Base-by-base conservation (phyloP, 208 protist species). In the Endotrypanum monterogeii region DNA sequence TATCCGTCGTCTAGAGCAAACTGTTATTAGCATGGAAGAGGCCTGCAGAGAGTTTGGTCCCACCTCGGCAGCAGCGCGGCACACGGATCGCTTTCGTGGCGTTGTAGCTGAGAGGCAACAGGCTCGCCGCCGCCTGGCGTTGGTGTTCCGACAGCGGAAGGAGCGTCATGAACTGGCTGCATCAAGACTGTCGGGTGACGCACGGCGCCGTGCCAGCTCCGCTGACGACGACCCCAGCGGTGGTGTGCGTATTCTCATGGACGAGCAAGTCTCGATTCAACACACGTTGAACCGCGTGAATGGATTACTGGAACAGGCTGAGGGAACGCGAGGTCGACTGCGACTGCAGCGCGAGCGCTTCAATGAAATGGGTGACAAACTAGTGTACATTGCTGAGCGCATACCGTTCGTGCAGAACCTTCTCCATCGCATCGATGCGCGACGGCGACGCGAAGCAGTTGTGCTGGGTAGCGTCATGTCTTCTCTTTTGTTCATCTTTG, bases 351-450 rank as follows among this genome's bases (percentile, higher is more conserved):
- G 91, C 11, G 88, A 94, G 57, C 78, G 73, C 0, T 95, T 97
- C 63, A 61, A 67, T n/a, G 68, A 67, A 6, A 88, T 94, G 51
- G 80, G 74, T 16, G 88, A 91, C 65, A 69, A 80, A 28, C 70
- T 93, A 14, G 44, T 92, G 50, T 73, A 86, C 50, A 87, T 97
- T 61, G 83, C 86, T 25, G 81, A 93, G 78, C 89, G 87, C 37
- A 82, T 95, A 20, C 93, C 93, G 2, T 65, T 95, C 28, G 80
- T 97, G n/a, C 79, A 93, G 56, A 82, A 83, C 30, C 76, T 95
- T 65, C 78, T 97, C 52, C 71, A 66, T 11, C 83, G 84, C 48
- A 97, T 97, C 76, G 84, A 94, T 52, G 71, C 76, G 7, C 89
- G 78, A 23, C 80, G 90, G 12, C 86, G 93, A 9, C 80, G 85